Conservation (phyloP, 2,329 filamentous ascomycete species). For the Aureobasidium sp. region DNA sequence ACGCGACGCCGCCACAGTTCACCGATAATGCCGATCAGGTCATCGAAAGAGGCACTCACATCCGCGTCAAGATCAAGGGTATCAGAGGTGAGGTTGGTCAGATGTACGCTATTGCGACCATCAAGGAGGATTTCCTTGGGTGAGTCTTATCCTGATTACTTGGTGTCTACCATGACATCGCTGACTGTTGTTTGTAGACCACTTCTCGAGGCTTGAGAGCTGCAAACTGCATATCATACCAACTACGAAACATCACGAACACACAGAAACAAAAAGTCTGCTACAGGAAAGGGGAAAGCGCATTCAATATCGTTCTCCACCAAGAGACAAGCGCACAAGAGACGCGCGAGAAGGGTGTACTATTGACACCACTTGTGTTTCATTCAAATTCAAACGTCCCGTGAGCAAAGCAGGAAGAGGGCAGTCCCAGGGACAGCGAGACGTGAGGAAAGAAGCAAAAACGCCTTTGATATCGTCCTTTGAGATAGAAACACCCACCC, state of each 20-base stretch:
- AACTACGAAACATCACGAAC: conserved; percentile 6
- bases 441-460: not conserved
- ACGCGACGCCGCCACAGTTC: conserved; percentile 92
- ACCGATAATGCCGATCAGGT: conserved; percentile 91
- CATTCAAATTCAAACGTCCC: too few relatives aligned
- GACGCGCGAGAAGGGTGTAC: too few relatives aligned
- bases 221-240: not conserved
- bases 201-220: conserved; percentile 13
- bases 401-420: too few relatives aligned
- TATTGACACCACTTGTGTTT: too few relatives aligned
- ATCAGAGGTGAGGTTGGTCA: conserved; percentile 87
- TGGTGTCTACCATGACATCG: not conserved
- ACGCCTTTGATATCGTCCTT: conserved; percentile 6
- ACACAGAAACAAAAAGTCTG: not conserved
- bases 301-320: too few relatives aligned
- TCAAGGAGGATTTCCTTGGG: conserved; percentile 61
- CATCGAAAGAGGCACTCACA: conserved; percentile 87
- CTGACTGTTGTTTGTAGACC: not conserved
- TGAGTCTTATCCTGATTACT: conserved; percentile 16
- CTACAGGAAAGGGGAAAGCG: not conserved
- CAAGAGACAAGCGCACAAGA: too few relatives aligned
- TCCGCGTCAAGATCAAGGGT: conserved; percentile 91
- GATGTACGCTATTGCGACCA: conserved; percentile 96
- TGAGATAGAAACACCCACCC: not conserved
- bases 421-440: too few relatives aligned